phyloP scores from a whole-genome alignment of 2,329 filamentous ascomycete genomes.

The Trichophyton verrucosum region DNA sequence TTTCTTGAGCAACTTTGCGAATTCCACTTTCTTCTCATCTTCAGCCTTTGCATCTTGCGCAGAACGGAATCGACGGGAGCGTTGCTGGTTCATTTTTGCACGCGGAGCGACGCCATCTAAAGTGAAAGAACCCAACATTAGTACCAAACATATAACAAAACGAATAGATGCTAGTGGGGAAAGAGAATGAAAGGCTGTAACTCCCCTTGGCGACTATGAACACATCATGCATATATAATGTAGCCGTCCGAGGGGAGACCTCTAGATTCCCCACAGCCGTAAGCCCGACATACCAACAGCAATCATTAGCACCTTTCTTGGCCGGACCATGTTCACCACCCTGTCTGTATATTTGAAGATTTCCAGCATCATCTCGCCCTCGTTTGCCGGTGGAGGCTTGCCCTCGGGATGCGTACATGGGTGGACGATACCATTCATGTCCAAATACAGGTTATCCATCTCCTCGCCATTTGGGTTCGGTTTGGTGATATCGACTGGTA shows the following conservation, averaged over 20 bases:
- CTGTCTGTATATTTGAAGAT: constrained; percentile 98
- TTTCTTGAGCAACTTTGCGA: constrained; percentile 69
- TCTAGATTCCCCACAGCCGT: constrained; percentile 8
- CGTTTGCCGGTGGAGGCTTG: constrained; percentile 74
- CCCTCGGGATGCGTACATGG: constrained; percentile 97
- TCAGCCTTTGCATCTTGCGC: constrained; percentile 92
- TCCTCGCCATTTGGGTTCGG: constrained; percentile 96
- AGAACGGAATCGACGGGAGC: constrained; percentile 85
- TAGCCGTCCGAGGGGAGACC: constrained; percentile 19
- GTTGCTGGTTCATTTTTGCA: constrained; percentile 99
- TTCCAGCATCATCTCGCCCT: constrained; percentile 99
- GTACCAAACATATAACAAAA: constrained; percentile 9
- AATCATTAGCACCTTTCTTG: constrained; percentile 91
- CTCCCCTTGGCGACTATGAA: constrained; percentile 21
- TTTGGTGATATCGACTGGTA: constrained; percentile 72
- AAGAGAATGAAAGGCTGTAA: constrained; percentile 14
- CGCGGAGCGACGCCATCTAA: constrained; percentile 89
- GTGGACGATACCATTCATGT: constrained; percentile 99
- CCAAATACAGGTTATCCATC: constrained; percentile 92
- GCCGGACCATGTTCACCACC: constrained; percentile 96
- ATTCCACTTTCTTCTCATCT: constrained; percentile 77
- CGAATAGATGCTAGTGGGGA: not conserved
- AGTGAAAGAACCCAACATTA: constrained; percentile 17
- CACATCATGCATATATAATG: constrained; percentile 19
- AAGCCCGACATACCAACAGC: constrained; percentile 56